A percentile compares a stretch with the other conserved stretches of the same genome.
Conservation (phyloP, 1,284 basidiomycete genomes). For the Xanthoconium separans region DNA sequence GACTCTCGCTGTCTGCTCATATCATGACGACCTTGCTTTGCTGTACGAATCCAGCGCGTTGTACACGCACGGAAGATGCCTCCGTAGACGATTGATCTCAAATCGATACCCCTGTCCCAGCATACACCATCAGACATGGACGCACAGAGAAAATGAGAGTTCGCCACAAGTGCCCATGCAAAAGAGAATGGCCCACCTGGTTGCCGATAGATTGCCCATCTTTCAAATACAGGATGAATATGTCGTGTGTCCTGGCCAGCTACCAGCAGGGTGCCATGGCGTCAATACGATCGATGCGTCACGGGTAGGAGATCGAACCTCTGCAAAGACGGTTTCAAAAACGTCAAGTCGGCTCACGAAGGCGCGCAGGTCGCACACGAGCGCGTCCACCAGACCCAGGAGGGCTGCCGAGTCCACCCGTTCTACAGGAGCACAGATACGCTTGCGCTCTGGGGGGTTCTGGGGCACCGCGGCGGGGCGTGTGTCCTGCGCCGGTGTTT, state of each 20-base stretch:
- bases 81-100: constrained; percentile 19
- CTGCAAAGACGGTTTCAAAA: constrained; percentile 13
- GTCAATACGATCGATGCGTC: not conserved
- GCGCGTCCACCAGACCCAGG: not conserved
- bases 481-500: not conserved
- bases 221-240: constrained; percentile 19
- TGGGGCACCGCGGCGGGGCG: not conserved
- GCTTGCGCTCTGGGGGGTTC: not conserved
- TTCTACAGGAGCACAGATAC: not conserved
- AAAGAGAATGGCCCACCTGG: constrained; percentile 2
- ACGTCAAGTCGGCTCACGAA: constrained; percentile 11
- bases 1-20: not conserved
- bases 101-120: constrained; percentile 11
- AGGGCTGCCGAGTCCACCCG: not conserved
- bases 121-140: not conserved
- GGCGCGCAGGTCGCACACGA: constrained; percentile 12
- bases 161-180: not conserved
- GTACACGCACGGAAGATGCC: constrained; percentile 12
- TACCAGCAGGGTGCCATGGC: not conserved
- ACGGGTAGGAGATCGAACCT: constrained; percentile 7
- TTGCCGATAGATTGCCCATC: constrained; percentile 18
- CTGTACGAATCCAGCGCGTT: constrained; percentile 21
- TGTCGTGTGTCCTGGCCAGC: constrained; percentile 17
- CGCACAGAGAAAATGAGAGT: no score
- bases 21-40: constrained; percentile 12